phyloP scores from a whole-genome alignment of 495 filamentous ascomycete genomes.

The Aspergillus nanangensis region DNA sequence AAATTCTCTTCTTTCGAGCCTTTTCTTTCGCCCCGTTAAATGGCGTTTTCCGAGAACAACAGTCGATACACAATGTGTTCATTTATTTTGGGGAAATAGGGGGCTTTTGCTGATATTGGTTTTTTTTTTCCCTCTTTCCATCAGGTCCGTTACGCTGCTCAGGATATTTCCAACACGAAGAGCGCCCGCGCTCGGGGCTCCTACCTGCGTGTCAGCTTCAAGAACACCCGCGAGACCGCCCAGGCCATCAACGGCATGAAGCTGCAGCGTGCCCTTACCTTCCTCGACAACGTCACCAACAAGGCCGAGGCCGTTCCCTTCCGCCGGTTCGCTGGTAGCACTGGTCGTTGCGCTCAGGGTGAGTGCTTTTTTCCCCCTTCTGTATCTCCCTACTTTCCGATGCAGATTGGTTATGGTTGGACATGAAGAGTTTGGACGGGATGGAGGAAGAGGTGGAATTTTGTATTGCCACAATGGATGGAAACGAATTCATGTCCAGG shows the following conservation, averaged over 20 bases:
- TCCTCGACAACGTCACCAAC: slow-evolving; percentile 93
- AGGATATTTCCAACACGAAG: slow-evolving; percentile 81
- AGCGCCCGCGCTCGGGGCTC: slow-evolving; percentile 95
- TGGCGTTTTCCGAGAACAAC: too few species aligned
- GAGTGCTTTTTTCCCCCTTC: slow-evolving; percentile 40
- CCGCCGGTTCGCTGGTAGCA: slow-evolving; percentile 91
- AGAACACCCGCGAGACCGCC: slow-evolving; percentile 99
- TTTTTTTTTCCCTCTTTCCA: slow-evolving; percentile 20
- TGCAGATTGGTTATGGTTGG: background rate
- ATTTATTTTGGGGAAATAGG: too few species aligned
- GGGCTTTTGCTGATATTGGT: slow-evolving; percentile 31
- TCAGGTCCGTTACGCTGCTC: slow-evolving; percentile 97
- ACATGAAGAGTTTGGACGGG: too few species aligned
- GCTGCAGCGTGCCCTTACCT: slow-evolving; percentile 85
- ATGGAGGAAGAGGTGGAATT: too few species aligned
- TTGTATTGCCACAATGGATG: too few species aligned
- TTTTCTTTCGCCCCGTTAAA: too few species aligned
- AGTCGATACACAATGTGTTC: too few species aligned
- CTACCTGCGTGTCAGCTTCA: slow-evolving; percentile 98
- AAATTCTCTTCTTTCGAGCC: too few species aligned
- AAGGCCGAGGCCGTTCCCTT: slow-evolving; percentile 96
- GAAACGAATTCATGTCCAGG: too few species aligned
- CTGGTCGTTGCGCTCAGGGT: slow-evolving; percentile 94
- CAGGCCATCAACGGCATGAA: slow-evolving; percentile 99
- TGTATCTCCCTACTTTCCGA: background rate